Evolutionary conservation across 495 filamentous ascomycete species (phyloP), one percentile per base, ranked within the genome.

Genomic region (Aspergillus campestris): DNA sequence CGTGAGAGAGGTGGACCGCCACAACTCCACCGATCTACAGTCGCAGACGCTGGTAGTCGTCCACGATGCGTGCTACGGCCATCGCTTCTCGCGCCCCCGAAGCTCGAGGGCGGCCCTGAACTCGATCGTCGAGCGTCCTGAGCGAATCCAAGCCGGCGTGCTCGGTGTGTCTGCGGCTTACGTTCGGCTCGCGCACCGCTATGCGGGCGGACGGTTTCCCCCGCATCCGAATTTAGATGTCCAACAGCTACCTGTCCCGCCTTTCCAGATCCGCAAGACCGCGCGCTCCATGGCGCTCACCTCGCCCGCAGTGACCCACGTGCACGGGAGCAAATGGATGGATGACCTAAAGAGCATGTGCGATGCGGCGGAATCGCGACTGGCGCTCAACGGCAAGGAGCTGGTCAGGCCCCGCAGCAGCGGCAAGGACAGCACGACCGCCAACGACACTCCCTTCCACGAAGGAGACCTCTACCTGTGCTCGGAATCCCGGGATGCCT

Each of bases 61-160:
- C 4, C 87, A 97, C 47, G 94, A 98, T 62, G 81, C 83, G 40
- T 94, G 91, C 67, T 98, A 96, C 53, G 89, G 88, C 8, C 92
- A 98, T 61, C 81, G 86, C 1, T 97, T 77, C 57, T 85, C 88
- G 9, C 77, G 92, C 15, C 88, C 87, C n/a, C 80, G 83, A 32
- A 79, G 84, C 0, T 79, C 77, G 3, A 80, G 78, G 42, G 70
- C 68, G 3, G 72, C 70, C 4, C 71, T 97, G 0, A 78, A 59
- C 41, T 82, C 77, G 34, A 91, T 97, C 38, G 88, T 96, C 10
- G 92, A 98, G 64, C 73, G 91, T 31, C 92, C 92, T 28, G 92
- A 98, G 67, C 78, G 92, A 31, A 81, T 98, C 38, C 87, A 85
- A 49, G 94, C 94, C 5, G 80, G 80, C 49, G 78, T 88, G 0